A percentile compares a stretch with the other conserved stretches of the same genome.
Conservation (phyloP, 192 early-diverging fungal genomes). For the Lobosporangium transversale region DNA sequence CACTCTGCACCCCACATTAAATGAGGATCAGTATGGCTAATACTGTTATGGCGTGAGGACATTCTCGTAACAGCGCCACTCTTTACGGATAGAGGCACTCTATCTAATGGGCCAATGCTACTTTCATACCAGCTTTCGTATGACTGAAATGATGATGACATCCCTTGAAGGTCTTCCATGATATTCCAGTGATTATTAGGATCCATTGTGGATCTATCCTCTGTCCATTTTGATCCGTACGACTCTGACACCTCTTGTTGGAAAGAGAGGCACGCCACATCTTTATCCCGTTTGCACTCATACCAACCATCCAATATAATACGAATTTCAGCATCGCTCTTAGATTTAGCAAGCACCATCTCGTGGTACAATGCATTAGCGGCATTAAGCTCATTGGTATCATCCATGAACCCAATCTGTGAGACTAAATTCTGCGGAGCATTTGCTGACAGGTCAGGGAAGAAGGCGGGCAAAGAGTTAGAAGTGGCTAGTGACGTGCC, state of each 20-base stretch:
- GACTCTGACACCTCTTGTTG: conserved; percentile 22
- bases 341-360: conserved; percentile 38
- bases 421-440: conserved; percentile 49
- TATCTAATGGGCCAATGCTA: conserved; percentile 39
- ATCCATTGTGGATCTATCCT: conserved; percentile 5
- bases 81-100: background rate
- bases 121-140: conserved; percentile 28
- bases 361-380: conserved; percentile 38
- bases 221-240: conserved; percentile 13
- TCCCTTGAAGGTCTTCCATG: conserved; percentile 2
- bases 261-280: conserved; percentile 22
- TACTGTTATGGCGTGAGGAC: conserved; percentile 31
- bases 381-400: conserved; percentile 48
- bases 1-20: background rate
- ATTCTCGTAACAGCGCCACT: background rate
- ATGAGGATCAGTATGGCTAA: conserved; percentile 4
- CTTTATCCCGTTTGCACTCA: conserved; percentile 44
- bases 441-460: conserved; percentile 45
- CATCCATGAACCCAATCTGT: conserved; percentile 53
- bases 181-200: conserved; percentile 14
- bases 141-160: background rate
- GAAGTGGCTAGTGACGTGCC: conserved; percentile 22
- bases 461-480: conserved; percentile 36
- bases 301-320: conserved; percentile 51
- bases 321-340: conserved; percentile 46